Percentiles rank a stretch among this genome's conserved stretches.
Conservation (phyloP, 2,329 filamentous ascomycete genomes). For the Beauveria pseudobassiana region DNA sequence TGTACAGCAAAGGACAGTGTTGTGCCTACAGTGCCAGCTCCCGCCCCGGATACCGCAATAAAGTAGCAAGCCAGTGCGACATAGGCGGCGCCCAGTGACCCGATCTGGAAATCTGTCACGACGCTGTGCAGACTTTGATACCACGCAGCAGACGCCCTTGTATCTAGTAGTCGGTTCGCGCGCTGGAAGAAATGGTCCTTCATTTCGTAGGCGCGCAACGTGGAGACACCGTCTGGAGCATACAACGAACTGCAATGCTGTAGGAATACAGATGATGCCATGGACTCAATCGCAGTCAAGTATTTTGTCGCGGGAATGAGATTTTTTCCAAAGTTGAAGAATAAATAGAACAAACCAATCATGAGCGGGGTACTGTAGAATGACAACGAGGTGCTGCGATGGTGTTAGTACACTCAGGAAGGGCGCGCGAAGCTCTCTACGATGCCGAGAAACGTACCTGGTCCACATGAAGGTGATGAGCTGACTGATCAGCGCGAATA, state of each 20-base stretch:
- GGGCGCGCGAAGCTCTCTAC: neutral
- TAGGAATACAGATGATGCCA: conserved; percentile 61
- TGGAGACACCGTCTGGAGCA: conserved; percentile 57
- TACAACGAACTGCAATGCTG: conserved; percentile 55
- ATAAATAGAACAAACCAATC: conserved; percentile 43
- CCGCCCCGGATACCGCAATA: conserved; percentile 50
- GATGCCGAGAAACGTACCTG: neutral
- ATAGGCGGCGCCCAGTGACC: conserved; percentile 55
- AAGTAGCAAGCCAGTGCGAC: conserved; percentile 50
- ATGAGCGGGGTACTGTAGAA: conserved; percentile 53
- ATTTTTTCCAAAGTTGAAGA: conserved; percentile 41
- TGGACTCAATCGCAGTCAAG: conserved; percentile 62
- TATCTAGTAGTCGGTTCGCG: conserved; percentile 32
- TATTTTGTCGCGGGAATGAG: conserved; percentile 60
- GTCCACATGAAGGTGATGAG: neutral
- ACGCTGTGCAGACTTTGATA: conserved; percentile 60
- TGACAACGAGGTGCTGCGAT: conserved; percentile 41
- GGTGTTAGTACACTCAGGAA: neutral
- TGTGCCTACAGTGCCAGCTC: conserved; percentile 58
- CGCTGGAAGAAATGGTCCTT: conserved; percentile 53
- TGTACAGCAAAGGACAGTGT: conserved; percentile 59
- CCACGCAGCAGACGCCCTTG: conserved; percentile 53
- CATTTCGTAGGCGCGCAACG: conserved; percentile 63
- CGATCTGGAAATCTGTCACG: conserved; percentile 62
- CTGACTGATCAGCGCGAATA: neutral